Conservation (phyloP, 371 early-diverging fungal genomes). For the Mortierella sp. region DNA sequence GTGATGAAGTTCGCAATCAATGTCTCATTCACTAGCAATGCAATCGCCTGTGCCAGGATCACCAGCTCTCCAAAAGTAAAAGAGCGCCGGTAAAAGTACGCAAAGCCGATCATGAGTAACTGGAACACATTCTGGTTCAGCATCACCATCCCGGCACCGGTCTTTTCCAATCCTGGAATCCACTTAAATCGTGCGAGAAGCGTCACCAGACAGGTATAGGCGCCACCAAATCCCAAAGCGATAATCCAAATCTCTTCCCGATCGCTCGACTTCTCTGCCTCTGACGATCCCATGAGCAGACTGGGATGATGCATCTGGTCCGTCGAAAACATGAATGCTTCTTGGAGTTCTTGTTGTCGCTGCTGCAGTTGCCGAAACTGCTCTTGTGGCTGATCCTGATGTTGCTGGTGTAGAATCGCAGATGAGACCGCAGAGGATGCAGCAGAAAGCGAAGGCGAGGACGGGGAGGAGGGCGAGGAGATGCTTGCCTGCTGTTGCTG, state of each 20-base stretch:
- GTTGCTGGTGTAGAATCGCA: background rate
- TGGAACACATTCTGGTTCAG: slow-evolving; percentile 49
- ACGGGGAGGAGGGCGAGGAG: slow-evolving; percentile 45
- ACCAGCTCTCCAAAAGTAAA: slow-evolving; percentile 80
- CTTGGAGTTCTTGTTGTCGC: slow-evolving; percentile 32
- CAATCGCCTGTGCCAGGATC: slow-evolving; percentile 68
- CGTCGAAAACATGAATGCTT: slow-evolving; percentile 40
- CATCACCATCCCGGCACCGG: slow-evolving; percentile 55
- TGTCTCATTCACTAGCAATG: slow-evolving; percentile 60
- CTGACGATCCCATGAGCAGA: slow-evolving; percentile 39
- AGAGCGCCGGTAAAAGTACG: slow-evolving; percentile 58
- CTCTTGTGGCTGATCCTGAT: slow-evolving; percentile 13
- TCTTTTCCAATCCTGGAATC: slow-evolving; percentile 49
- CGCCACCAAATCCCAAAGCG: slow-evolving; percentile 51
- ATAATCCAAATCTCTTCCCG: slow-evolving; percentile 55
- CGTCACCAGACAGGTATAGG: slow-evolving; percentile 30
- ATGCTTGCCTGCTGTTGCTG: too few species aligned
- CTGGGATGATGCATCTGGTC: slow-evolving; percentile 51
- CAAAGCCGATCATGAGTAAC: slow-evolving; percentile 40
- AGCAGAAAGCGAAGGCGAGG: slow-evolving; percentile 46
- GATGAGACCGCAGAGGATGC: slow-evolving; percentile 18
- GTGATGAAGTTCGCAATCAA: slow-evolving; percentile 36
- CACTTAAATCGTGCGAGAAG: slow-evolving; percentile 44
- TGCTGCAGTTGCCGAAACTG: slow-evolving; percentile 33
- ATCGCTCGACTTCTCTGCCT: slow-evolving; percentile 40